Conservation (phyloP, 2,329 filamentous ascomycete species). For the Aspergillus fijiensis region DNA sequence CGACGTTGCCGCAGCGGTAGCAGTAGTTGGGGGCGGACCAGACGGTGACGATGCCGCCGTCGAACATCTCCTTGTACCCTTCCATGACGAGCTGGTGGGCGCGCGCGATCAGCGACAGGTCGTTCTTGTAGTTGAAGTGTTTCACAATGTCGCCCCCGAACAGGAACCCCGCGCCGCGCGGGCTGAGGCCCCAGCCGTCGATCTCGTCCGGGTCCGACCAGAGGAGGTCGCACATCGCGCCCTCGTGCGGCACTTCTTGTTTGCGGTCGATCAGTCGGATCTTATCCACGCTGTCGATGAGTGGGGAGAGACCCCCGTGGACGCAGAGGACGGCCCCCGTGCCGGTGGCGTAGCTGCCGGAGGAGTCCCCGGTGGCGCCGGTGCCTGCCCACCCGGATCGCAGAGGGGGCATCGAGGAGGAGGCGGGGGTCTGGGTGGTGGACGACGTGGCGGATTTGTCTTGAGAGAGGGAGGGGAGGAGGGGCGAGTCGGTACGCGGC, state of each 20-base stretch:
- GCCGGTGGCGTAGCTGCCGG: conserved; percentile 52
- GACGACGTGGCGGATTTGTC: conserved; percentile 41
- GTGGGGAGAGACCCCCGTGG: conserved; percentile 85
- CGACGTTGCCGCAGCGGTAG: conserved; percentile 93
- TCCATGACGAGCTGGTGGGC: conserved; percentile 99
- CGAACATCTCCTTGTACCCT: conserved; percentile 99
- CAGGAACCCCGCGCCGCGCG: conserved; percentile 89
- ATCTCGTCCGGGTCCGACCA: conserved; percentile 95
- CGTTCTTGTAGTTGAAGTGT: conserved; percentile 91
- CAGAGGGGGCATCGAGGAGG: conserved; percentile 46
- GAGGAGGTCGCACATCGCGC: conserved; percentile 96
- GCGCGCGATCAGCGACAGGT: conserved; percentile 85
- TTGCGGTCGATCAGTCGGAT: conserved; percentile 93
- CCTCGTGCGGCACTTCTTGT: conserved; percentile 97
- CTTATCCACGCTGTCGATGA: conserved; percentile 92
- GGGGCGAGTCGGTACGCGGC: conserved; percentile 18
- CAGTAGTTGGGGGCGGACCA: conserved; percentile 98
- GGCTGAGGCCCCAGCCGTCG: conserved; percentile 96
- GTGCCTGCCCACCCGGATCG: conserved; percentile 75
- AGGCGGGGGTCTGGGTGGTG: conserved; percentile 44
- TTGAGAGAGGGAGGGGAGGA: conserved; percentile 33
- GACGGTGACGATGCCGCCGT: conserved; percentile 93
- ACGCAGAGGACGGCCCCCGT: conserved; percentile 90
- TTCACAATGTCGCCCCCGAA: conserved; percentile 96
- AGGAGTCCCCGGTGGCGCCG: conserved; percentile 70